These are phyloP conservation scores for Thalassiosira livingstoniorum DNA, from an alignment of 352 stramenopile species.

Conservation along the genomic window DNA sequence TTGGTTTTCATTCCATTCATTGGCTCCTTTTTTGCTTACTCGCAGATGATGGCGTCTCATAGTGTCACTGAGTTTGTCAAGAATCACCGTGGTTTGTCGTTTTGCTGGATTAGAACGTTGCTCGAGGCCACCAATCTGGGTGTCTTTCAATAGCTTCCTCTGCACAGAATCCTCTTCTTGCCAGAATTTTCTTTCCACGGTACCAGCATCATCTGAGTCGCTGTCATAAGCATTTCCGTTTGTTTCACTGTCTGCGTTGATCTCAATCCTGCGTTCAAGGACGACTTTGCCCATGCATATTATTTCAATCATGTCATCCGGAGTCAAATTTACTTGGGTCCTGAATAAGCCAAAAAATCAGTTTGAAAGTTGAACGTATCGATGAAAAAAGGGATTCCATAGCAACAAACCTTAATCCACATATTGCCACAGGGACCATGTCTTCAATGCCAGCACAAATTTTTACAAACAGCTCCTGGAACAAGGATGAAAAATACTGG, in stretches of 20 bases:
- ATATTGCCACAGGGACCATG: constrained; percentile 75
- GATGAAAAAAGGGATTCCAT: constrained; percentile 4
- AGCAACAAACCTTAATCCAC: constrained; percentile 53
- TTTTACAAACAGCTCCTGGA: constrained; percentile 83
- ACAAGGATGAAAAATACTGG: constrained; percentile 81
- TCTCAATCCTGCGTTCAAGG: constrained; percentile 59
- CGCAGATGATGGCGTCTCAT: constrained; percentile 70
- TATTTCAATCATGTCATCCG: constrained; percentile 86
- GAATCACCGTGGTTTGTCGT: constrained; percentile 75
- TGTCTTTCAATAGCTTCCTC: constrained; percentile 59
- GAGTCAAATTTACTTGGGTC: constrained; percentile 84
- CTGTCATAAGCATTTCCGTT: constrained; percentile 55
- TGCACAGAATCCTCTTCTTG: constrained; percentile 67
- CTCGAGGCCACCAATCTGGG: constrained; percentile 36
- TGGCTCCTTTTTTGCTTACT: constrained; percentile 30
- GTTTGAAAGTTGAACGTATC: not conserved
- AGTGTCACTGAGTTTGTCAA: constrained; percentile 77
- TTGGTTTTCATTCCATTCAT: constrained; percentile 38
- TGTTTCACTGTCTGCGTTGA: constrained; percentile 16
- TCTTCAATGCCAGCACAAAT: constrained; percentile 72
- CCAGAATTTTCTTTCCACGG: constrained; percentile 52
- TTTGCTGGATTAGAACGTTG: constrained; percentile 48
- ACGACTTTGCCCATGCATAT: constrained; percentile 83
- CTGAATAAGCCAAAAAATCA: constrained; percentile 5
- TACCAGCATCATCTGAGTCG: constrained; percentile 46